Percentiles rank a stretch among this genome's conserved stretches.
phyloP scores from a whole-genome alignment of 1,139 yeast genomes.

The Diutina siamensis region DNA sequence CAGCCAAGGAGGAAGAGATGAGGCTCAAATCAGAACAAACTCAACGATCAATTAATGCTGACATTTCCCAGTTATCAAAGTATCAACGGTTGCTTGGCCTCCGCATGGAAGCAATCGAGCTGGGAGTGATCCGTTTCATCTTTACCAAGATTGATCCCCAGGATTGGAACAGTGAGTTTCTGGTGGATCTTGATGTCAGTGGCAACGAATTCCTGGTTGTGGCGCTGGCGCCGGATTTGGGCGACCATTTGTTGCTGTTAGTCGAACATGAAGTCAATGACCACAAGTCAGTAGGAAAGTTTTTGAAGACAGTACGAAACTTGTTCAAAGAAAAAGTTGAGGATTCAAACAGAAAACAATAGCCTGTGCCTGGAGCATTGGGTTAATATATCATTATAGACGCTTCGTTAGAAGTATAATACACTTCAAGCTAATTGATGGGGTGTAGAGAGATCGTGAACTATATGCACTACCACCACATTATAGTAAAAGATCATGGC shows the following conservation, averaged over 20 bases:
- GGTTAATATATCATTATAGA: not conserved
- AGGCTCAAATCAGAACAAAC: not conserved
- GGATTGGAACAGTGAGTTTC: not conserved
- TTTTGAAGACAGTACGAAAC: conserved; percentile 1
- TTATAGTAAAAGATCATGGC: too few relatives aligned
- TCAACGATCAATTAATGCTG: not conserved
- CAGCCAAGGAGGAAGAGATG: not conserved
- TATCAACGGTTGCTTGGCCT: not conserved
- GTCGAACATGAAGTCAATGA: conserved; percentile 3
- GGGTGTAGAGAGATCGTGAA: too few relatives aligned
- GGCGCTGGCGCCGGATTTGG: conserved; percentile 5
- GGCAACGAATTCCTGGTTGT: not conserved
- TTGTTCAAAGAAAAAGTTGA: not conserved
- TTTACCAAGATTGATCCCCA: not conserved
- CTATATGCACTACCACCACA: too few relatives aligned
- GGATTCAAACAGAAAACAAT: not conserved
- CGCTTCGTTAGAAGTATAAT: too few relatives aligned
- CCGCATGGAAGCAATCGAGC: not conserved
- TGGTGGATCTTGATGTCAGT: not conserved
- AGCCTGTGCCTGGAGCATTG: not conserved
- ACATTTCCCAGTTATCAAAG: not conserved
- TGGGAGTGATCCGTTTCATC: not conserved
- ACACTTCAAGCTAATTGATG: too few relatives aligned
- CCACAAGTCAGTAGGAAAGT: not conserved
- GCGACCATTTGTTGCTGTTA: not conserved